Conservation (phyloP, 1,139 yeast genomes). For the Debaryomyces robertsiae region DNA sequence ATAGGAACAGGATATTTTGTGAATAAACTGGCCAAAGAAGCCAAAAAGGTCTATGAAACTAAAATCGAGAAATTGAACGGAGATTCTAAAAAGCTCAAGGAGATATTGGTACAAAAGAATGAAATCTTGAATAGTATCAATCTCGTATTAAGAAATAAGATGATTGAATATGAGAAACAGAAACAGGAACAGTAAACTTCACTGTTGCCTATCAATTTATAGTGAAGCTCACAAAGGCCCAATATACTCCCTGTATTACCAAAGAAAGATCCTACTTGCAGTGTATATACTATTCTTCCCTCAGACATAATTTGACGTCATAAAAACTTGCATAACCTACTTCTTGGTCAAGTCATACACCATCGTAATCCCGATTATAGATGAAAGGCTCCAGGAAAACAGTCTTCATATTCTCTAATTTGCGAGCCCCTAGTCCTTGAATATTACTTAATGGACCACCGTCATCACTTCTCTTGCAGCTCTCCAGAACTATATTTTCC, state of each 20-base stretch:
- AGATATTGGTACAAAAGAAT: slow-evolving; percentile 68
- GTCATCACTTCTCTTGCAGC: slow-evolving; percentile 24
- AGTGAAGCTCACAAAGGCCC: not conserved
- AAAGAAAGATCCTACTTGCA: too few relatives aligned
- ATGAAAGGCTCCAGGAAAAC: slow-evolving; percentile 59
- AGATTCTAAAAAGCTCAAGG: slow-evolving; percentile 74
- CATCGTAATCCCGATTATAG: slow-evolving; percentile 36
- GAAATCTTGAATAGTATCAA: slow-evolving; percentile 55
- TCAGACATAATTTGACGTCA: not conserved
- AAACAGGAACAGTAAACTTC: slow-evolving; percentile 17
- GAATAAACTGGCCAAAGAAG: slow-evolving; percentile 71
- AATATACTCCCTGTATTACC: too few relatives aligned
- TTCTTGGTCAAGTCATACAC: slow-evolving; percentile 3
- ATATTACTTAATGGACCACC: slow-evolving; percentile 34
- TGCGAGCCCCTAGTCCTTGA: slow-evolving; percentile 60
- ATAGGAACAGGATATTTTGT: slow-evolving; percentile 96
- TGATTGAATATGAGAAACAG: slow-evolving; percentile 46
- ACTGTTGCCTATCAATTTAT: not conserved
- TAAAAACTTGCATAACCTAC: not conserved
- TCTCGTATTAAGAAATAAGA: slow-evolving; percentile 49
- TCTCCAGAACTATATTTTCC: slow-evolving; percentile 44
- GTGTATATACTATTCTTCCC: too few relatives aligned
- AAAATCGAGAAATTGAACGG: slow-evolving; percentile 73
- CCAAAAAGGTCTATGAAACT: slow-evolving; percentile 69
- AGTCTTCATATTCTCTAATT: slow-evolving; percentile 44